Percentiles rank a stretch among this genome's conserved stretches.
Evolutionary conservation across 169 alveolate species (phyloP).

Genomic region (Plasmodium vinckei): DNA sequence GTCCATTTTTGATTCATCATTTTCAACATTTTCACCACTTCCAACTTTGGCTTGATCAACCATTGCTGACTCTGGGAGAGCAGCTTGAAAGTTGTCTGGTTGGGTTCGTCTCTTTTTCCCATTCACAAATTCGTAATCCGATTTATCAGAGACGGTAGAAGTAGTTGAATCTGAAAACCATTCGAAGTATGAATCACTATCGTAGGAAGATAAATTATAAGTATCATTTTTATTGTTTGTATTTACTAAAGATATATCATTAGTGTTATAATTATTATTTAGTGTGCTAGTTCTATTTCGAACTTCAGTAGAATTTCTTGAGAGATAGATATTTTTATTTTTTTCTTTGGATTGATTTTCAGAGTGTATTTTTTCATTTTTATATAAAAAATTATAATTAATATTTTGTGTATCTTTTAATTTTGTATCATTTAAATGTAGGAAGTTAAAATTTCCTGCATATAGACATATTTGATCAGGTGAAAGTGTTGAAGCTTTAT

Average conservation of each 20-base stretch:
- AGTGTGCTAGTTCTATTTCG: neutral
- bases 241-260: neutral
- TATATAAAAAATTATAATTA: slow-evolving; percentile 69
- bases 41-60: neutral
- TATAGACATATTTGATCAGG: slow-evolving; percentile 54
- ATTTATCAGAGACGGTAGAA: neutral
- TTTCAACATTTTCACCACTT: neutral
- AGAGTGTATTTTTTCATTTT: slow-evolving; percentile 29
- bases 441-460: slow-evolving; percentile 55
- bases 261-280: neutral
- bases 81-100: neutral
- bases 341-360: slow-evolving; percentile 32
- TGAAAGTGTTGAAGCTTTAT: slow-evolving; percentile 10
- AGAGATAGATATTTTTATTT: slow-evolving; percentile 13
- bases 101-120: neutral
- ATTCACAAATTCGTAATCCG: neutral
- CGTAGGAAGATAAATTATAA: neutral
- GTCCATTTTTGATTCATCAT: neutral
- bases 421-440: slow-evolving; percentile 53
- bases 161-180: neutral
- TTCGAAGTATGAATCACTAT: neutral
- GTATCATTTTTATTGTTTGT: neutral
- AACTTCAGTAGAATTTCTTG: slow-evolving; percentile 5
- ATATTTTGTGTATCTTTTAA: slow-evolving; percentile 45
- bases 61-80: no score